Base-by-base conservation (phyloP, 108 stramenopile genomes). In the Aurantiochytrium sp. region DNA sequence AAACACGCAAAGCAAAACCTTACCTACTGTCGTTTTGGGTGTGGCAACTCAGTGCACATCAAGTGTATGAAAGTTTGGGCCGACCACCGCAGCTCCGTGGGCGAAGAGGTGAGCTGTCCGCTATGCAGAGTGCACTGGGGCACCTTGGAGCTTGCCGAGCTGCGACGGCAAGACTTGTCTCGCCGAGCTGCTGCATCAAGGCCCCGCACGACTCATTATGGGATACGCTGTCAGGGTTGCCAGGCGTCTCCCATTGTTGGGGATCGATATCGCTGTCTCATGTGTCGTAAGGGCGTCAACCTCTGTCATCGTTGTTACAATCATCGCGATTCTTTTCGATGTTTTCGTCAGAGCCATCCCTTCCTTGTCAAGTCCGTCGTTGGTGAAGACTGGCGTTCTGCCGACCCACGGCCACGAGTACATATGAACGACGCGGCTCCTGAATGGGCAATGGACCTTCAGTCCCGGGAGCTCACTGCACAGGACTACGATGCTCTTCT, bases 41-140 rank as follows among this genome's bases (percentile, higher is more conserved):
- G 76, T 35, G 76, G 76, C 12, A 83, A 83, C 51, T 83, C 76
- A 1, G 51, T 83, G 45, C 76, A 83, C 51, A 45, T 83, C 4
- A 83, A 83, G 28, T 83, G 76, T 45, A 83, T 83, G 76, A 83
- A 83, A 45, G 51, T 83, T 14, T 83, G 76, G 76, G 76, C 76
- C n/a, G 76, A 83, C 5, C 76, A 83, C 4, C 76, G 51, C 3
- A 53, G 43, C n/a, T 25, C n/a, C 49, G 49, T 83, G 8, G 76
- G 76, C 5, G 51, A 83, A 18, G 49, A 83, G 0, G 76, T 83
- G 51, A 47, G 76, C 25, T 83, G 76, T 23, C 76, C 76, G 45
- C 23, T 83, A 16, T 83, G 76, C 76, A 21, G 76, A 6, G 51
- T 53, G n/a, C 49, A 83, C 76, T 83, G 76, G 76, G 76, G 76